Conservation (phyloP, 2,329 filamentous ascomycete genomes). For the Botrytis byssoidea region DNA sequence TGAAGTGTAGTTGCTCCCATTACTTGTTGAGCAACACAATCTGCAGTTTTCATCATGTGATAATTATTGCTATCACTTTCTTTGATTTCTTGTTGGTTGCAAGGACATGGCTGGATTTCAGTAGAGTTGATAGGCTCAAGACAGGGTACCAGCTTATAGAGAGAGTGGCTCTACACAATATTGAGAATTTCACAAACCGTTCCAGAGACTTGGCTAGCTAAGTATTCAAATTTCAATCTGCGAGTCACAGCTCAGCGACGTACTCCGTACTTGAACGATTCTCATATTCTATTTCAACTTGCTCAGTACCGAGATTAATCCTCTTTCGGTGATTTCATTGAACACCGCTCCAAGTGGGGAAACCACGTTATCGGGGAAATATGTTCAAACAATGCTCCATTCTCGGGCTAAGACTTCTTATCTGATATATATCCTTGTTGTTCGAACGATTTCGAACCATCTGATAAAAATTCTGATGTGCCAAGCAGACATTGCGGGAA, state of each 20-base stretch:
- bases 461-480: slow-evolving; percentile 16
- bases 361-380: not conserved
- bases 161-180: not conserved
- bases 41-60: not conserved
- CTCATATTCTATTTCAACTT: not conserved
- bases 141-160: not conserved
- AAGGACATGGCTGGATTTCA: not conserved
- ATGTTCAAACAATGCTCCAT: not conserved
- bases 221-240: not conserved
- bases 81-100: not conserved
- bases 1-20: not conserved
- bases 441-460: not conserved
- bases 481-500: not conserved
- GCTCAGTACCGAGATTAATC: not conserved
- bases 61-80: not conserved
- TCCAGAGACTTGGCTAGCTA: not conserved
- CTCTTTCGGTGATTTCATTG: not conserved
- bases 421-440: slow-evolving; percentile 13
- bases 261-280: not conserved
- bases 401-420: slow-evolving; percentile 12
- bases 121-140: not conserved
- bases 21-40: not conserved
- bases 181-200: not conserved
- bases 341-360: not conserved
- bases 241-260: not conserved